Evolutionary conservation across 2,329 filamentous ascomycete species (phyloP).

Genomic region (Colletotrichum sublineola): DNA sequence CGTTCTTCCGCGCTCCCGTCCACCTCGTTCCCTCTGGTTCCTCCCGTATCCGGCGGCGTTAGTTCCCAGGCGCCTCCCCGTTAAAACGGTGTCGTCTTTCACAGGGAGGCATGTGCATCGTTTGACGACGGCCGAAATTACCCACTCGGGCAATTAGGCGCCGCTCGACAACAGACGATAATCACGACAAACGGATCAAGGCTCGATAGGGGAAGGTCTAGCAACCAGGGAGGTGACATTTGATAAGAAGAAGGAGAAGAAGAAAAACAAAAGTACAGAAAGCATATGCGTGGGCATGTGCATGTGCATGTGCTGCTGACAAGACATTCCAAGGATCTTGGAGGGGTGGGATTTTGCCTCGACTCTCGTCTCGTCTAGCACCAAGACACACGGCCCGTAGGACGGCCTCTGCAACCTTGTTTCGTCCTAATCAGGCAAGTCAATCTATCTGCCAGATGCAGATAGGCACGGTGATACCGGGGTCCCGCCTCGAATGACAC

Average conservation of each 20-base stretch:
- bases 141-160: slow-evolving; percentile 24
- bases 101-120: slow-evolving; percentile 11
- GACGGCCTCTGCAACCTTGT: slow-evolving; percentile 33
- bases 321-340: slow-evolving; percentile 9
- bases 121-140: slow-evolving; percentile 9
- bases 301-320: slow-evolving; percentile 14
- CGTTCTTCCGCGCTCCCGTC: slow-evolving; percentile 28
- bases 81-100: slow-evolving; percentile 2
- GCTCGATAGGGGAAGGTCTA: slow-evolving; percentile 15
- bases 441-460: slow-evolving; percentile 39
- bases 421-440: slow-evolving; percentile 36
- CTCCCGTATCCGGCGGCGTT: slow-evolving; percentile 22
- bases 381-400: slow-evolving; percentile 37
- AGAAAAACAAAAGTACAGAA: neutral
- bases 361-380: slow-evolving; percentile 9
- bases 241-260: neutral
- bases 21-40: slow-evolving; percentile 20
- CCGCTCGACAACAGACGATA: slow-evolving; percentile 19
- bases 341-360: neutral
- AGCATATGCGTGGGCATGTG: neutral
- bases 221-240: neutral
- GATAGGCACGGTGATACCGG: slow-evolving; percentile 37
- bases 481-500: slow-evolving; percentile 36
- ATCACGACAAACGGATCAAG: slow-evolving; percentile 24
- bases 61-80: slow-evolving; percentile 8